Conservation (phyloP, 495 filamentous ascomycete species). For the Penicillium samsonianum region DNA sequence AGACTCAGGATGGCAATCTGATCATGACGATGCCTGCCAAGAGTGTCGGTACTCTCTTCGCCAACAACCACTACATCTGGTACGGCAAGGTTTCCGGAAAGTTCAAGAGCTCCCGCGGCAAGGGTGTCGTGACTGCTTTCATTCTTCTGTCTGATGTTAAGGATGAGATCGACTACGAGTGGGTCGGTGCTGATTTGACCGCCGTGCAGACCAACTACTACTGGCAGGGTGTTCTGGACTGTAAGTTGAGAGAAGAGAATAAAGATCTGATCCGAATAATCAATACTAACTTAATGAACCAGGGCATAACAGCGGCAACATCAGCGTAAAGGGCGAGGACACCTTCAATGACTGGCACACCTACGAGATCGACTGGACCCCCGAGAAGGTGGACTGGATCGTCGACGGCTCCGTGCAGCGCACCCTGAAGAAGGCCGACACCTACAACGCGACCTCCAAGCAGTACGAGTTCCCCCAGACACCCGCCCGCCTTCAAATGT, state of each 20-base stretch:
- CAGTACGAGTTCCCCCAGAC: constrained; percentile 90
- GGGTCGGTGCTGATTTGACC: constrained; percentile 75
- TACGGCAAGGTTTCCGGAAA: constrained; percentile 89
- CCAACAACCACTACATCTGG: constrained; percentile 91
- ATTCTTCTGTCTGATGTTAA: constrained; percentile 93
- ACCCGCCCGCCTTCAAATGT: constrained; percentile 89
- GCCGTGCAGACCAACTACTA: constrained; percentile 93
- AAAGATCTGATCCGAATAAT: too few relatives aligned
- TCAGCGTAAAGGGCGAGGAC: constrained; percentile 58
- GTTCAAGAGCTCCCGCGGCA: constrained; percentile 81
- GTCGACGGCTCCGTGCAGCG: constrained; percentile 79
- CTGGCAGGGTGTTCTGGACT: constrained; percentile 90
- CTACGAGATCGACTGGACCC: constrained; percentile 92
- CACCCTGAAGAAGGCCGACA: constrained; percentile 69
- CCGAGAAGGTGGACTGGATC: constrained; percentile 80
- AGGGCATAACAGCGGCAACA: constrained; percentile 76
- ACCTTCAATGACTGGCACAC: constrained; percentile 82
- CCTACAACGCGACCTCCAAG: constrained; percentile 81
- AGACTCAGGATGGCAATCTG: constrained; percentile 58
- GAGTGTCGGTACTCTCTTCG: constrained; percentile 79
- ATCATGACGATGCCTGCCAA: constrained; percentile 88
- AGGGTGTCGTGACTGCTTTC: constrained; percentile 92
- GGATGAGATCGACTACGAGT: constrained; percentile 98
- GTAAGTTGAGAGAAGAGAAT: constrained; percentile 53
- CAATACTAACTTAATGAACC: constrained; percentile 9